These are phyloP conservation scores for Alternaria sp. DNA, from an alignment of 2,329 filamentous ascomycete species.

Conservation along the genomic window DNA sequence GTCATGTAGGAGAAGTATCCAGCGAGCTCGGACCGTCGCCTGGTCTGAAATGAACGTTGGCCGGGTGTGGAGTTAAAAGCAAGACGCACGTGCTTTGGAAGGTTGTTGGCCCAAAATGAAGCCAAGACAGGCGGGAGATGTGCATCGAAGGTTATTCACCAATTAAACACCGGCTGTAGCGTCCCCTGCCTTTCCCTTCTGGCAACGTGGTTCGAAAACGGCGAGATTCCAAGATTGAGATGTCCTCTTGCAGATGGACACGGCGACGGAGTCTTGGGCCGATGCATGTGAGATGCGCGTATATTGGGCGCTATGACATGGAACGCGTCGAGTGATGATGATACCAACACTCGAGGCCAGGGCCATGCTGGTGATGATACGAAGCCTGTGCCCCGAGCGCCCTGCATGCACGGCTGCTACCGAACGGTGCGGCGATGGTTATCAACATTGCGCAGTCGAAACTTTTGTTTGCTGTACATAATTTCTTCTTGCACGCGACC, in stretches of 20 bases:
- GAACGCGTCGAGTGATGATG: conserved; percentile 3
- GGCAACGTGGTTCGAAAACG: background rate
- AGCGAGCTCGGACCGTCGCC: background rate
- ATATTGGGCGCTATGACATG: background rate
- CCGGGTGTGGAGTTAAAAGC: conserved; percentile 2
- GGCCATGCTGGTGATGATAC: conserved; percentile 13
- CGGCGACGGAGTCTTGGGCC: background rate
- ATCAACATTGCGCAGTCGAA: conserved; percentile 2
- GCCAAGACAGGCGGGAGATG: conserved; percentile 7
- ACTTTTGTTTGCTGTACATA: conserved; percentile 10
- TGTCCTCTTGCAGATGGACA: background rate
- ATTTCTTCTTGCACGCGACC: conserved; percentile 1
- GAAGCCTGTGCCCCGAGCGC: conserved; percentile 17
- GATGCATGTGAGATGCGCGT: conserved; percentile 1
- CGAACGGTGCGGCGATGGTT: conserved; percentile 6
- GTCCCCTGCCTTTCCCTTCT: conserved; percentile 3
- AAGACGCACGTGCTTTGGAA: background rate
- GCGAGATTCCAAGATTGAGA: background rate
- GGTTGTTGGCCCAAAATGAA: conserved; percentile 1
- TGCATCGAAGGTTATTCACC: conserved; percentile 1
- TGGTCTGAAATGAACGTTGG: conserved; percentile 2
- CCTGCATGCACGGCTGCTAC: conserved; percentile 23
- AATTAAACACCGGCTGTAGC: background rate
- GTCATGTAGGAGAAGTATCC: background rate
- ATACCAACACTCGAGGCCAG: conserved; percentile 7